phyloP scores from a whole-genome alignment of 1,139 yeast genomes.

The Yamadazyma atmosphaerica region DNA sequence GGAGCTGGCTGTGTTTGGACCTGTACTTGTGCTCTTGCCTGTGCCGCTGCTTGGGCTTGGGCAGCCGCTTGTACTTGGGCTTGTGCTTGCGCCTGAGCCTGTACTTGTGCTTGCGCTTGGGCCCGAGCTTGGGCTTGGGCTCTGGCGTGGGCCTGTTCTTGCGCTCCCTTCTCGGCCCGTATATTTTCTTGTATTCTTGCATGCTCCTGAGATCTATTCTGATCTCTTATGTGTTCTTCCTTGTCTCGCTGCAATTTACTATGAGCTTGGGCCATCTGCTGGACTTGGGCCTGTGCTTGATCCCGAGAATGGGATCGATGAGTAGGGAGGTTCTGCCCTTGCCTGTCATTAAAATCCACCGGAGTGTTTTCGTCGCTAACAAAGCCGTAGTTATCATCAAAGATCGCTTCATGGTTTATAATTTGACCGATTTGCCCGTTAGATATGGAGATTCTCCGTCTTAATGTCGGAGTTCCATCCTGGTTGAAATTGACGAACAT shows the following conservation, averaged over 20 bases:
- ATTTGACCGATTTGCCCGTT: constrained; percentile 80
- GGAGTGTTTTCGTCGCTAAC: constrained; percentile 12
- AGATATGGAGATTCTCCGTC: constrained; percentile 69
- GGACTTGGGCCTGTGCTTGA: constrained; percentile 7
- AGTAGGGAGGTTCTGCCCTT: constrained; percentile 12
- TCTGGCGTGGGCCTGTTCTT: constrained; percentile 9
- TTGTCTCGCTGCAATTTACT: too few species aligned
- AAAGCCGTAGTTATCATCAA: constrained; percentile 23
- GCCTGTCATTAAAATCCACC: constrained; percentile 6
- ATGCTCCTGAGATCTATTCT: constrained; percentile 14
- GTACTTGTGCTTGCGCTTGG: constrained; percentile 2
- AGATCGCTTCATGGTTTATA: constrained; percentile 46
- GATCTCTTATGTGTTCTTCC: background rate
- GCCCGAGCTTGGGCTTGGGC: background rate
- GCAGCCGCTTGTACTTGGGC: constrained; percentile 1
- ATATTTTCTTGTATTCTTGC: constrained; percentile 14
- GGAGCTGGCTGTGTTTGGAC: constrained; percentile 18
- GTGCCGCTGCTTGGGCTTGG: constrained; percentile 20
- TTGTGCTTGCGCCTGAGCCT: constrained; percentile 4
- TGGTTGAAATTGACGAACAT: constrained; percentile 41
- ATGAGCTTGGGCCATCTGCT: background rate
- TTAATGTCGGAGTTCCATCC: constrained; percentile 45
- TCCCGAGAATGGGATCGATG: constrained; percentile 6
- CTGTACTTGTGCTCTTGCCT: constrained; percentile 14
- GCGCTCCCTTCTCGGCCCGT: constrained; percentile 2